Evolutionary conservation across 257 asterid genomes (phyloP).

Genomic region (Petunia secreta): DNA sequence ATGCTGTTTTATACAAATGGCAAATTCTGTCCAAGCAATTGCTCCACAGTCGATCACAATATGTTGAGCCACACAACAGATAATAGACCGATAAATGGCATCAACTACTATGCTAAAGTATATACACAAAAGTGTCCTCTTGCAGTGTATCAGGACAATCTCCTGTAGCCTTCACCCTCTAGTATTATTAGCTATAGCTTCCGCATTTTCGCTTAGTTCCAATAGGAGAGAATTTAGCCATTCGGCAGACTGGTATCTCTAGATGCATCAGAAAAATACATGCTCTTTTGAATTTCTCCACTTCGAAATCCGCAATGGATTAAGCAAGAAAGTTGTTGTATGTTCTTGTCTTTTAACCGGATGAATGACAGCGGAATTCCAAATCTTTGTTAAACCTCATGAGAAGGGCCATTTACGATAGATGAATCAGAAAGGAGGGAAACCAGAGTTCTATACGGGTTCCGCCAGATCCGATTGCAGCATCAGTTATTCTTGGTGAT

Average conservation of each 20-base stretch:
- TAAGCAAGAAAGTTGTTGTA: slow-evolving; percentile 20
- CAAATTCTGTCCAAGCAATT: background rate
- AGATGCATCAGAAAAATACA: slow-evolving; percentile 4
- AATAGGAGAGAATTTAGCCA: slow-evolving; percentile 12
- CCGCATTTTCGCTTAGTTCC: background rate
- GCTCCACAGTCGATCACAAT: background rate
- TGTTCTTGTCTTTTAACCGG: background rate
- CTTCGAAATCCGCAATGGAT: background rate
- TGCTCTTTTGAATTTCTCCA: background rate
- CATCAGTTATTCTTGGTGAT: slow-evolving; percentile 68
- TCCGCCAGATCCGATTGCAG: slow-evolving; percentile 69
- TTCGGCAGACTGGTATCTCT: background rate
- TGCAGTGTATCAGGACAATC: background rate
- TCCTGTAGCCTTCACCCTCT: slow-evolving; percentile 5
- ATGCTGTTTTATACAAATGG: background rate
- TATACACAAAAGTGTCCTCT: slow-evolving; percentile 2
- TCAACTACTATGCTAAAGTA: background rate
- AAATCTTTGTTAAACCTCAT: slow-evolving; percentile 33
- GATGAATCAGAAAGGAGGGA: slow-evolving; percentile 54
- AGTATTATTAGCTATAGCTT: slow-evolving; percentile 13
- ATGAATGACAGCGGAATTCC: slow-evolving; percentile 1
- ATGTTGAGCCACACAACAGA: background rate
- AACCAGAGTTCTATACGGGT: slow-evolving; percentile 92
- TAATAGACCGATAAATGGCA: background rate
- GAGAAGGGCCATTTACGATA: slow-evolving; percentile 35